Conservation (phyloP, 495 filamentous ascomycete genomes). For the Aspergillus egyptiacus region DNA sequence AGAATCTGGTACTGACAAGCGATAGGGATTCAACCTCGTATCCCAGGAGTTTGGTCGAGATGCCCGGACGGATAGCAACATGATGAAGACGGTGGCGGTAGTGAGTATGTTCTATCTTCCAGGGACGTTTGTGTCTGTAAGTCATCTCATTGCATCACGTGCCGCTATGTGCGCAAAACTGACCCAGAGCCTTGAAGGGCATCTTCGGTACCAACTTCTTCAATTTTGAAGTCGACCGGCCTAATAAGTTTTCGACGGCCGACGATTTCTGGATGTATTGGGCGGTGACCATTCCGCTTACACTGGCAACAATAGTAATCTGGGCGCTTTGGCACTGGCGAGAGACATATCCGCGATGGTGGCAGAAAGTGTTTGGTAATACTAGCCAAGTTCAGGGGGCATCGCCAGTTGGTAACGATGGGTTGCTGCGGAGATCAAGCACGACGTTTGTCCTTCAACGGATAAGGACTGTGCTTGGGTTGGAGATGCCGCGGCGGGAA, state of each 20-base stretch:
- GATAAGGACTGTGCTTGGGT: neutral
- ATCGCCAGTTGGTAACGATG: too few species aligned
- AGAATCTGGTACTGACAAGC: slow-evolving; percentile 18
- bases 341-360: neutral
- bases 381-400: too few species aligned
- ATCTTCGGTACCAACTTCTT: slow-evolving; percentile 36
- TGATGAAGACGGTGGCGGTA: slow-evolving; percentile 30
- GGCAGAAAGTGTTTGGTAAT: too few species aligned
- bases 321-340: slow-evolving; percentile 24
- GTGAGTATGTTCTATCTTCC: slow-evolving; percentile 36
- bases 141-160: neutral
- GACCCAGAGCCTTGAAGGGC: slow-evolving; percentile 12
- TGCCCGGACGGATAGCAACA: slow-evolving; percentile 29
- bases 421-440: too few species aligned
- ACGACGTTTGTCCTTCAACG: too few species aligned
- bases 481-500: neutral
- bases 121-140: slow-evolving; percentile 35
- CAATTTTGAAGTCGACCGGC: slow-evolving; percentile 15
- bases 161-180: neutral
- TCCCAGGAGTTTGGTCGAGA: slow-evolving; percentile 28
- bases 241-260: slow-evolving; percentile 14
- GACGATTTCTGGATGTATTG: slow-evolving; percentile 31
- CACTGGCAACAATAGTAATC: slow-evolving; percentile 19
- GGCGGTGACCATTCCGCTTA: slow-evolving; percentile 28
- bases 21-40: slow-evolving; percentile 27